Percentiles rank a stretch among this genome's conserved stretches.
These are phyloP conservation scores for Albatrellus ellisii DNA, from an alignment of 768 basidiomycete species.

Conservation along the genomic window DNA sequence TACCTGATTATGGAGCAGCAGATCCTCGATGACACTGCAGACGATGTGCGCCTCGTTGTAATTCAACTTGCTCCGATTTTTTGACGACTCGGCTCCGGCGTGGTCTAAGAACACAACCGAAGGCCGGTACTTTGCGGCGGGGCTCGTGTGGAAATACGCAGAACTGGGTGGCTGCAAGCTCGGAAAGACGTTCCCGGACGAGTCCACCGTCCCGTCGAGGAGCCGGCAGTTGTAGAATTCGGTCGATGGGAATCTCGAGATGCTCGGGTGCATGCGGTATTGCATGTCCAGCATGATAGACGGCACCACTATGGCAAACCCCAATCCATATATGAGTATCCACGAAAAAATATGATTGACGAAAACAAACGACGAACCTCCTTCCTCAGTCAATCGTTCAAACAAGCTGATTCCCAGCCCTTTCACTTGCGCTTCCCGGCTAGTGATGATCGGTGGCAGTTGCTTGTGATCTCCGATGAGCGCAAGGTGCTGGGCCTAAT, in stretches of 20 bases:
- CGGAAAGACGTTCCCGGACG: constrained; percentile 29
- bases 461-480: constrained; percentile 98
- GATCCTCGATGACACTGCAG: constrained; percentile 69
- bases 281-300: constrained; percentile 90
- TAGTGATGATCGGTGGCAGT: constrained; percentile 78
- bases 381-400: constrained; percentile 77
- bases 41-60: constrained; percentile 67
- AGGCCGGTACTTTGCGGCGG: constrained; percentile 28
- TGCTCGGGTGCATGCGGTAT: constrained; percentile 90
- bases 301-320: constrained; percentile 45
- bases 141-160: constrained; percentile 30
- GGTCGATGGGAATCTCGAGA: constrained; percentile 74
- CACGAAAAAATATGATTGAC: no score
- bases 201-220: constrained; percentile 63
- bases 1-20: constrained; percentile 30
- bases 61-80: constrained; percentile 68
- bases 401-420: constrained; percentile 78
- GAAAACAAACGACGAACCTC: constrained; percentile 34
- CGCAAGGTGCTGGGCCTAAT: constrained; percentile 65
- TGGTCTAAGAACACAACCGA: constrained; percentile 81
- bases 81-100: constrained; percentile 47
- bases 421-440: constrained; percentile 54
- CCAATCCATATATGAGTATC: not conserved
- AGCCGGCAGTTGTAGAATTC: constrained; percentile 71
- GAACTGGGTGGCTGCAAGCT: constrained; percentile 51